Base-by-base conservation (phyloP, 2,329 filamentous ascomycete species). In the Fusarium sp. region DNA sequence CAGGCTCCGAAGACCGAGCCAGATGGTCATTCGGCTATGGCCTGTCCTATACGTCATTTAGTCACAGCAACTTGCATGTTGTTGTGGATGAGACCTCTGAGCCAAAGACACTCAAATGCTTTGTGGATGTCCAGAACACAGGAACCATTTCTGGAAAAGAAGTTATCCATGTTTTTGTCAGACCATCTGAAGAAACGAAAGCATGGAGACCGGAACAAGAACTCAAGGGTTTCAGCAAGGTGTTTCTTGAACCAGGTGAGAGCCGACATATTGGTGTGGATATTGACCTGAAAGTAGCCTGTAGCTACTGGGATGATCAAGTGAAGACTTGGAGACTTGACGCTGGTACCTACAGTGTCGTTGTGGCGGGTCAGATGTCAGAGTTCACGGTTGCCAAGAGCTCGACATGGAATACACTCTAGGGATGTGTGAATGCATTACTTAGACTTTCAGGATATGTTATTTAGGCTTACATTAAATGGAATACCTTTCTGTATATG, bases 11-110 rank as follows among this genome's bases (percentile, higher is more conserved):
- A 8, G 14, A 7, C 5, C 46, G 45, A 13, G 40, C 49, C 1
- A 54, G 56, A 6, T 70, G 48, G 44, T 50, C 44, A 0, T 70
- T 70, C 6, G 67, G 65, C 5, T 43, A 70, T 37, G 67, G 65
- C 0, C 0, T 70, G 7, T 70, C 66, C 0, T 70, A 70, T 19
- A 67, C 65, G 4, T 55, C 62, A 3, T 10, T 9, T 30, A 17
- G 15, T 7, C 50, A 67, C 15, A 40, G 49, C 19, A 55, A 59
- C 33, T 43, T 67, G 33, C 28, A 58, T 5, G n/a, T n/a, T n/a
- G 19, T 30, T 6, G 35, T 65, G 7, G 41, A 62, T 32, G 55
- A 62, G 6, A 22, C 9, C 3, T 19, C 22, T 26, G 26, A 26
- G 32, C 32, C 53, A 9, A 33, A 40, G 30, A 62, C 19, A 4